Conservation (phyloP, 305 asterid species). For the Fraxinus dipetala region DNA sequence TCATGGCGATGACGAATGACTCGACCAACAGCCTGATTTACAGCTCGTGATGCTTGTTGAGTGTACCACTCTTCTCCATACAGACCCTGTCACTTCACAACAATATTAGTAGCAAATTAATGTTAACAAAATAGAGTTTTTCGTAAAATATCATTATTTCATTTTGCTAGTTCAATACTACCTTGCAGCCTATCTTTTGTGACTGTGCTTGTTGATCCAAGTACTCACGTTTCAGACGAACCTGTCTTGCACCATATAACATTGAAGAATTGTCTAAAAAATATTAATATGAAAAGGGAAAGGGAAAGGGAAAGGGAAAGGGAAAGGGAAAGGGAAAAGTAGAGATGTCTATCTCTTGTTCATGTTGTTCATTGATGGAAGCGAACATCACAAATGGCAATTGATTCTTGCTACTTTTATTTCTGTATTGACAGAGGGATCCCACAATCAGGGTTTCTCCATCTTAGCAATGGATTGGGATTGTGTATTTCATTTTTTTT, state of each 20-base stretch:
- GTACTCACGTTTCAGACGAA: conserved; percentile 94
- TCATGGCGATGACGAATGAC: conserved; percentile 97
- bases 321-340: background rate
- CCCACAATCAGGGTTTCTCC: background rate
- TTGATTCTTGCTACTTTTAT: background rate
- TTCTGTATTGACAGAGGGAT: background rate
- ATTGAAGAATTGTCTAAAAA: conserved; percentile 14
- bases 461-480: background rate
- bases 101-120: conserved; percentile 20
- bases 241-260: conserved; percentile 47
- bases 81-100: conserved; percentile 51
- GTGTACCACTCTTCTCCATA: conserved; percentile 97
- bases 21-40: conserved; percentile 99
- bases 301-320: background rate
- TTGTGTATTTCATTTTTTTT: background rate
- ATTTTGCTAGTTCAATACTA: conserved; percentile 29
- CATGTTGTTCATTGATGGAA: background rate
- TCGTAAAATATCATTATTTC: conserved; percentile 14
- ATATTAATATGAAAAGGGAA: background rate
- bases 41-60: conserved; percentile 94
- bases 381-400: background rate
- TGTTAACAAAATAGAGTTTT: conserved; percentile 1
- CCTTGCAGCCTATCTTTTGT: conserved; percentile 53
- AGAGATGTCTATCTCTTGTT: background rate
- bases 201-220: conserved; percentile 68